Conservation (phyloP, 352 stramenopile genomes). For the Globisporangium polare region DNA sequence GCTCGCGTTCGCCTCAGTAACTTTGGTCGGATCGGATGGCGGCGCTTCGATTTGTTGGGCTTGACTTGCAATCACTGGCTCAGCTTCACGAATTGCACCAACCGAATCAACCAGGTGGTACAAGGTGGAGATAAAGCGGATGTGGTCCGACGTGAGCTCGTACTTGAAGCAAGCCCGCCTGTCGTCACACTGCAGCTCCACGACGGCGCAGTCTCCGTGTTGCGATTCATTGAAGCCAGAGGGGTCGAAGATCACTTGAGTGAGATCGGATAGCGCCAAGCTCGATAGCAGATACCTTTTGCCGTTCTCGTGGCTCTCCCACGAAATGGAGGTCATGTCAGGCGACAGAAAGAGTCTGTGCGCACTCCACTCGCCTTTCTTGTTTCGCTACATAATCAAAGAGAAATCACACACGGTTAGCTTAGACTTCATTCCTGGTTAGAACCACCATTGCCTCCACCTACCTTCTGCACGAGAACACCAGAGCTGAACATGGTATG, state of each 20-base stretch:
- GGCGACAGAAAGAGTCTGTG: slow-evolving; percentile 7
- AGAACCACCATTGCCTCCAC: background rate
- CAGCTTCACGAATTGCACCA: background rate
- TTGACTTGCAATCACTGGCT: background rate
- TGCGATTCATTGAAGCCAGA: slow-evolving; percentile 7
- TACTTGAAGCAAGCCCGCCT: slow-evolving; percentile 14
- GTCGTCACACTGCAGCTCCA: slow-evolving; percentile 12
- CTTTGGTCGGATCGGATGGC: background rate
- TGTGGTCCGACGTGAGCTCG: slow-evolving; percentile 5
- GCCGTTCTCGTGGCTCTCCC: slow-evolving; percentile 8
- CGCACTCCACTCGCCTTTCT: slow-evolving; percentile 8
- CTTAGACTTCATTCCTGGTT: background rate
- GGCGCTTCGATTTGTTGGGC: background rate
- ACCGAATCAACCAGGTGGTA: background rate
- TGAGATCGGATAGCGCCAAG: slow-evolving; percentile 16
- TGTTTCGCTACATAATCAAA: slow-evolving; percentile 8
- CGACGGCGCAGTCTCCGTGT: background rate
- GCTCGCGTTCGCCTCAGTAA: background rate
- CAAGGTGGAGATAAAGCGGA: slow-evolving; percentile 8
- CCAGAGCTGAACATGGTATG: background rate
- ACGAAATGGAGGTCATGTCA: slow-evolving; percentile 9
- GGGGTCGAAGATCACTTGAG: slow-evolving; percentile 8
- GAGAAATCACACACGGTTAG: background rate
- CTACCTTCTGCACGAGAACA: slow-evolving; percentile 14
- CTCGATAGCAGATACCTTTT: slow-evolving; percentile 15